Evolutionary conservation across 2,329 filamentous ascomycete species (phyloP), one percentile per base, ranked within the genome.

Genomic region (Zarea fungicola): DNA sequence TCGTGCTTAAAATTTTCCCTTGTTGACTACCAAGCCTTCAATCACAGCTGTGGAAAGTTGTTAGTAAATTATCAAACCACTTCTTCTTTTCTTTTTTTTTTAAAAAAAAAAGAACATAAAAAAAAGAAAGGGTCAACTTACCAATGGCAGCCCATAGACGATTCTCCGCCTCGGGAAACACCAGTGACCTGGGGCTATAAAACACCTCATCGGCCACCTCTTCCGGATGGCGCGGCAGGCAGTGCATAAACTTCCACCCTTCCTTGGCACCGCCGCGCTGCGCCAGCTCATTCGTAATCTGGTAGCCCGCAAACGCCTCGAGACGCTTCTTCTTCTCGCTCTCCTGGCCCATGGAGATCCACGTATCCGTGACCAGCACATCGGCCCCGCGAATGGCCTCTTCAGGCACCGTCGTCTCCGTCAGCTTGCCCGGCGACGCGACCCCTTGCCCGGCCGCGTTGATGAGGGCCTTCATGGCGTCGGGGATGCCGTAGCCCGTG

Each of bases 311-410:
- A 65, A 99, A 99, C 2, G 83, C 89, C 62, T 84, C 80, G 52
- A 96, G 65, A 43, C 89, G 77, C 74, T 86, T 85, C 57, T 83
- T 76, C 32, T 83, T 76, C 68, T 99, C 93, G 49, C 81, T 81
- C 68, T 99, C 93, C 69, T 97, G 92, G 40, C 93, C 93, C 93
- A 99, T 99, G 1, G 89, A 95, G 26, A 99, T 81, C 93, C 93
- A 99, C 1, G 93, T 99, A 62, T 99, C 93, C 1, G 93, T 99
- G 19, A 97, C 90, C 50, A 99, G 74, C 46, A 97, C 79, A 64
- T 99, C 86, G 3, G 93, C 92, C 55, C 84, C 74, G 71, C 87
- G 87, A 62, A 96, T 83, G 5, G 79, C 93, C 61, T 95, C 88
- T 64, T 93, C 88, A 0, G 92, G 93, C 1, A 86, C 73, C 19